phyloP scores from a whole-genome alignment of 176 grass and related monocot species.

The Rhynchospora tenuis region DNA sequence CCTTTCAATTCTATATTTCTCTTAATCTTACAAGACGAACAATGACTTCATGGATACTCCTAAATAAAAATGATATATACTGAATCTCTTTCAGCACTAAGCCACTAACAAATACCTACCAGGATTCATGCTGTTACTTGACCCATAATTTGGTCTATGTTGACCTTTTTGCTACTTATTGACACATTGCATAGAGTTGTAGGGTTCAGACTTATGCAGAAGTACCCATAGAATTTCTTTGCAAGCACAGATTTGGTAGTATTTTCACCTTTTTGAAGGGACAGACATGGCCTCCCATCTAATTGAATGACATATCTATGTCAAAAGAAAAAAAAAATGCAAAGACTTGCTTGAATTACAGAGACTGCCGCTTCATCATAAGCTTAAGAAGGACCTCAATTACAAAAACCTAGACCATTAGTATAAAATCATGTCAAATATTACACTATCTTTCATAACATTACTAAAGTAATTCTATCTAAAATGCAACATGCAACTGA shows the following conservation, averaged over 20 bases:
- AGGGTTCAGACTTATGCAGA: no score
- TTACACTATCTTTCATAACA: neutral
- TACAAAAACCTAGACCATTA: slow-evolving; percentile 75
- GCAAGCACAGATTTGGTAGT: neutral
- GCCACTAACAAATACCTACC: neutral
- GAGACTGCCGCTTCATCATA: slow-evolving; percentile 84
- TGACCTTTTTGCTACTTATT: neutral
- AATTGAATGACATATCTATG: neutral
- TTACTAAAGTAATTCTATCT: no score
- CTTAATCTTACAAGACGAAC: no score
- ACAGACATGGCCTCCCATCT: neutral
- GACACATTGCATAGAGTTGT: no score
- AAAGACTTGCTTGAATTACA: slow-evolving; percentile 62
- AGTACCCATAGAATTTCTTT: neutral
- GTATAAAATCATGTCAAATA: neutral
- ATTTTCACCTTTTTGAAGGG: neutral
- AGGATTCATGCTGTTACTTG: neutral
- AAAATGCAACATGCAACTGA: no score
- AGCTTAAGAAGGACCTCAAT: slow-evolving; percentile 90
- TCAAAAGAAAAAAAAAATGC: slow-evolving; percentile 8
- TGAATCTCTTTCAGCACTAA: neutral
- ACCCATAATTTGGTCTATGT: neutral
- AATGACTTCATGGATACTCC: neutral
- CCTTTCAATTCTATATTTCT: no score
- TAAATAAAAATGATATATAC: neutral